Percentiles rank a stretch among this genome's conserved stretches.
These are phyloP conservation scores for Eucalyptus globulus DNA, from an alignment of 345 rosid genomes.

Conservation along the genomic window DNA sequence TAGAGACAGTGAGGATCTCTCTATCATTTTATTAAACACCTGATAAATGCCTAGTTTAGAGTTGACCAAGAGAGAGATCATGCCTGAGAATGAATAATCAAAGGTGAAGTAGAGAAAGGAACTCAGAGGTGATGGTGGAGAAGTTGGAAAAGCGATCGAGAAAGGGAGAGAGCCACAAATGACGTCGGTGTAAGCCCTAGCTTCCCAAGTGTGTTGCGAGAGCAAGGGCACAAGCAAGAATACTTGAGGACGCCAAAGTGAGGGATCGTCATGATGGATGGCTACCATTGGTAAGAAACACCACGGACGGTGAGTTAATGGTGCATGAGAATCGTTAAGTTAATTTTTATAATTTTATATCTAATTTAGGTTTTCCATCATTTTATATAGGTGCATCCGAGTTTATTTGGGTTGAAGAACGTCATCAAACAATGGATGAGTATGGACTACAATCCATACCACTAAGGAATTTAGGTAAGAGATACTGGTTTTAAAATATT, in stretches of 20 bases:
- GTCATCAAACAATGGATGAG: too few relatives aligned
- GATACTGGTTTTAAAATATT: rapidly evolving
- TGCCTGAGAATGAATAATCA: too few relatives aligned
- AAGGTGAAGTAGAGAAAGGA: background rate
- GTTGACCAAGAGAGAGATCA: background rate
- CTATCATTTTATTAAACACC: background rate
- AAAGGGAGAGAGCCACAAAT: too few relatives aligned
- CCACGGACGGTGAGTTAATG: background rate
- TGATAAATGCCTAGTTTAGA: background rate
- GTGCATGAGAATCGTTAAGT: background rate
- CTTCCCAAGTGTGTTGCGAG: too few relatives aligned
- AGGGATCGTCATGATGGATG: rapidly evolving
- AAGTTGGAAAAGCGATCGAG: background rate
- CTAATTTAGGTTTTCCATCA: background rate
- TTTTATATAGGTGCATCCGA: background rate
- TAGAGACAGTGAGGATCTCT: too few relatives aligned
- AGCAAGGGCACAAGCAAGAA: background rate
- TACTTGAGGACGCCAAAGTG: rapidly evolving
- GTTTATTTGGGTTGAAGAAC: background rate
- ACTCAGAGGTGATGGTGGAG: background rate
- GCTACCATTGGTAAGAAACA: background rate
- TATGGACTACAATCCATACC: rapidly evolving
- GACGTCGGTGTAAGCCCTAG: too few relatives aligned
- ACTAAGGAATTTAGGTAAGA: background rate
- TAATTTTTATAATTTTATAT: too few relatives aligned